A percentile compares a stretch with the other conserved stretches of the same genome.
phyloP scores from a whole-genome alignment of 2,329 filamentous ascomycete species.

The Aspergillus brunneoviolaceus region DNA sequence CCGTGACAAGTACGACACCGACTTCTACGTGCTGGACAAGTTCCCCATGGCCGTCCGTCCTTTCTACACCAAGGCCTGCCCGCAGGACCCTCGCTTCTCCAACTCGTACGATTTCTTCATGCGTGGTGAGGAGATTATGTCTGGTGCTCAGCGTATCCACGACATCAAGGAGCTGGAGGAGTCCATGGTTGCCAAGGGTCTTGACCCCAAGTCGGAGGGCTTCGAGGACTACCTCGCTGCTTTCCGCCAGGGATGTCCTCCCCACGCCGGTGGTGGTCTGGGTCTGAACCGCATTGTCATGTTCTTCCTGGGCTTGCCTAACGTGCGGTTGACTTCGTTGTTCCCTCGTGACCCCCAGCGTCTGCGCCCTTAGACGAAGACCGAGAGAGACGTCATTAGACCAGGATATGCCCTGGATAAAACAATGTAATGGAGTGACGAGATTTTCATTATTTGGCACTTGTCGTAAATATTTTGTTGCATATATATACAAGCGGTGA shows the following conservation, averaged over 20 bases:
- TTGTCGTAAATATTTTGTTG: not conserved
- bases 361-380: slow-evolving; percentile 38
- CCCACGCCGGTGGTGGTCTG: slow-evolving; percentile 64
- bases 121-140: slow-evolving; percentile 69
- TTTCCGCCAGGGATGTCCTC: slow-evolving; percentile 64
- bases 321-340: slow-evolving; percentile 61
- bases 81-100: slow-evolving; percentile 63
- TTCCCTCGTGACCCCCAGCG: slow-evolving; percentile 65
- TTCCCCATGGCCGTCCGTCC: slow-evolving; percentile 86
- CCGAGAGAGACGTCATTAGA: not conserved
- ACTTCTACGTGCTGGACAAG: slow-evolving; percentile 97
- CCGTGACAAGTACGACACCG: slow-evolving; percentile 83
- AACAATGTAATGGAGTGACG: slow-evolving; percentile 18
- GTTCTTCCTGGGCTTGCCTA: slow-evolving; percentile 65
- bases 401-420: slow-evolving; percentile 7
- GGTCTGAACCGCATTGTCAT: slow-evolving; percentile 67
- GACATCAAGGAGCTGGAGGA: slow-evolving; percentile 58
- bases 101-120: slow-evolving; percentile 72
- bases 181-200: slow-evolving; percentile 59
- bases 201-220: slow-evolving; percentile 59
- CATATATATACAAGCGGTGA: not conserved
- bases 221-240: slow-evolving; percentile 64
- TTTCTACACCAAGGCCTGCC: slow-evolving; percentile 86
- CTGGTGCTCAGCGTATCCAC: slow-evolving; percentile 66
- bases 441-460: slow-evolving; percentile 6